phyloP scores from a whole-genome alignment of 2,329 filamentous ascomycete genomes.

The Fusarium goolgardi region DNA sequence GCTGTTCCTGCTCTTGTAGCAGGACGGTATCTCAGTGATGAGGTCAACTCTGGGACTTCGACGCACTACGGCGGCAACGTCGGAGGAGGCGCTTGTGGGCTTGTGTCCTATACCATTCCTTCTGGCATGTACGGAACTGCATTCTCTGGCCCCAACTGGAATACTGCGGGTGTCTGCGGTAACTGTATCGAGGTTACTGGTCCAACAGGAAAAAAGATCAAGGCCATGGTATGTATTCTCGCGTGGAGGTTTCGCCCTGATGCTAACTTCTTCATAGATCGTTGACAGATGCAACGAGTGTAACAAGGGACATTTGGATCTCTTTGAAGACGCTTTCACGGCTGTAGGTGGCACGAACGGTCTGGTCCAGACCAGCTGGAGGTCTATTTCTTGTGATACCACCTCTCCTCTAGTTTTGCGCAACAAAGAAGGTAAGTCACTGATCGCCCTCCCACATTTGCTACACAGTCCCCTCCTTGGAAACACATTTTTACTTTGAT shows the following conservation, averaged over 20 bases:
- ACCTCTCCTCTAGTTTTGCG: slow-evolving; percentile 55
- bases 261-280: slow-evolving; percentile 46
- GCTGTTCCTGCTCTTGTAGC: slow-evolving; percentile 39
- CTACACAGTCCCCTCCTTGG: fast-evolving
- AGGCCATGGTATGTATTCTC: slow-evolving; percentile 66
- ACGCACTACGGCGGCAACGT: slow-evolving; percentile 68
- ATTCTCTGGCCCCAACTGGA: slow-evolving; percentile 69
- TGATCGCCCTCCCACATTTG: too few relatives aligned
- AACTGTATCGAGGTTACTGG: slow-evolving; percentile 70
- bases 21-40: slow-evolving; percentile 25
- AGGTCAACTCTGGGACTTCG: slow-evolving; percentile 37
- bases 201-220: slow-evolving; percentile 64
- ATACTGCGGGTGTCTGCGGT: slow-evolving; percentile 67
- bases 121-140: slow-evolving; percentile 70
- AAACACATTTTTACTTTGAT: too few relatives aligned
- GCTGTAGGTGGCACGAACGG: slow-evolving; percentile 53
- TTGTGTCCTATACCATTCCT: slow-evolving; percentile 71
- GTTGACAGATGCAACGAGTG: slow-evolving; percentile 61
- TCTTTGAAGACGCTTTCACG: slow-evolving; percentile 57
- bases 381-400: slow-evolving; percentile 56
- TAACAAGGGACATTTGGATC: slow-evolving; percentile 56
- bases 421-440: slow-evolving; percentile 58
- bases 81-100: slow-evolving; percentile 70
- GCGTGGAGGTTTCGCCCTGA: neutral
- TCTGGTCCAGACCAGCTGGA: slow-evolving; percentile 52